These are phyloP conservation scores for Sequoiadendron giganteum DNA, from an alignment of 75 land plant species.

Conservation along the genomic window DNA sequence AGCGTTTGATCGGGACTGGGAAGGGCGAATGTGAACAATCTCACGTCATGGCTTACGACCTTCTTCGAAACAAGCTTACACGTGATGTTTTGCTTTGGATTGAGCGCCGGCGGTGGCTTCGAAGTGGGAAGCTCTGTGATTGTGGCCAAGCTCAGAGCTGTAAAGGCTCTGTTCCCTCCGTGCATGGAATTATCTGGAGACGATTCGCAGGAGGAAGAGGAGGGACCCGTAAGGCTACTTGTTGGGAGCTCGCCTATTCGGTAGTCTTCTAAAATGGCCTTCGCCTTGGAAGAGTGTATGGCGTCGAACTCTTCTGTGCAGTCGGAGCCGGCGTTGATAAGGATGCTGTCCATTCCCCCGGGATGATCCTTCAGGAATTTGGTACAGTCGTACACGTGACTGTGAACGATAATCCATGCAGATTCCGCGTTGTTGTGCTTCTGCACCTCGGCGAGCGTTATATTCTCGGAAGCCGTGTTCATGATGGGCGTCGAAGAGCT, in stretches of 20 bases:
- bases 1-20: conserved; percentile 56
- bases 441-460: conserved; percentile 65
- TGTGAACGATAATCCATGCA: conserved; percentile 84
- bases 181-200: conserved; percentile 58
- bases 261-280: conserved; percentile 77
- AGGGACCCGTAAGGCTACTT: background rate
- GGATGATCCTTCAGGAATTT: conserved; percentile 86
- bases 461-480: conserved; percentile 37
- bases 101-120: conserved; percentile 40
- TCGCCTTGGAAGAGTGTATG: conserved; percentile 90
- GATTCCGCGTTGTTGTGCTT: conserved; percentile 62
- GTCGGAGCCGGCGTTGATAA: conserved; percentile 91
- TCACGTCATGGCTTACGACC: conserved; percentile 54
- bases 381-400: conserved; percentile 92
- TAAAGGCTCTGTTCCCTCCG: conserved; percentile 1
- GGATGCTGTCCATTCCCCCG: conserved; percentile 88
- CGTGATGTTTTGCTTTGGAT: conserved; percentile 55
- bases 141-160: conserved; percentile 30
- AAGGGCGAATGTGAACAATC: conserved; percentile 72
- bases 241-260: conserved; percentile 71
- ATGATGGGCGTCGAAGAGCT: conserved; percentile 67
- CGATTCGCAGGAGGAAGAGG: conserved; percentile 23
- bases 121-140: conserved; percentile 15
- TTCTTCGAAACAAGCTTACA: conserved; percentile 55
- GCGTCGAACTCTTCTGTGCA: conserved; percentile 97